Base-by-base conservation (phyloP, 768 basidiomycete genomes). In the Rhodotorula toruloides region DNA sequence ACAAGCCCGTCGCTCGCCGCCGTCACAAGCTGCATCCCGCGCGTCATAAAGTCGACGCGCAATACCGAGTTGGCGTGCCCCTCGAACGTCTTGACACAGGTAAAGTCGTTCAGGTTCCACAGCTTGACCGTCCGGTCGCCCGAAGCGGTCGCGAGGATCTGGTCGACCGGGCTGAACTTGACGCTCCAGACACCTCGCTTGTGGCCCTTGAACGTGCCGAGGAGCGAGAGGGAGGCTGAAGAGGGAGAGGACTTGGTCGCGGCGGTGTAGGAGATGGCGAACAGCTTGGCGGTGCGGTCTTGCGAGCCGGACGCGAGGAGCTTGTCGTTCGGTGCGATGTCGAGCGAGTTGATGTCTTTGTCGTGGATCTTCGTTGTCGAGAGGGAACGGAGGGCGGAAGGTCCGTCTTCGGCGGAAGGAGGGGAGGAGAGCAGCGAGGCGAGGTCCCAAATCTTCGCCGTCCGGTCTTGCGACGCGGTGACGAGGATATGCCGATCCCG, bases 381-480 rank as follows among this genome's bases (percentile, higher is more conserved):
- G 40, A 98, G 80, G 68, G 90, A 90, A 63, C 40, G 80, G 59
- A 31, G 78, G n/a, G 59, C 72, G 43, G 73, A 61, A 32, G 71
- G 74, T 1, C 9, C 52, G 37, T 39, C 36, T 11, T 37, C 21
- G 32, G 70, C 68, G n/a, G 79, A 55, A 2, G 82, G 78, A 7
- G 87, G 78, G 21, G 79, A 76, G 1, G 83, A 79, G 36, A 68
- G 49, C 14, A 79, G 58, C 14, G 67, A 50, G 17, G 76, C 69
- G n/a, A 98, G 76, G 77, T 98, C 91, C 96, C 96, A 99, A 86
- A 98, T 88, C 78, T 99, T 99, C 76, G 97, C 89, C 7, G 96
- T 98, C 48, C 90, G 85, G 77, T 99, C 96, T 78, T 98, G 94
- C 76, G 89, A 90, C 39, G 94, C 96, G 21, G 92, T 96, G 76